Percentiles rank a stretch among this genome's conserved stretches.
Evolutionary conservation across 306 rosid genomes (phyloP).

Genomic region (Quillaja saponaria): DNA sequence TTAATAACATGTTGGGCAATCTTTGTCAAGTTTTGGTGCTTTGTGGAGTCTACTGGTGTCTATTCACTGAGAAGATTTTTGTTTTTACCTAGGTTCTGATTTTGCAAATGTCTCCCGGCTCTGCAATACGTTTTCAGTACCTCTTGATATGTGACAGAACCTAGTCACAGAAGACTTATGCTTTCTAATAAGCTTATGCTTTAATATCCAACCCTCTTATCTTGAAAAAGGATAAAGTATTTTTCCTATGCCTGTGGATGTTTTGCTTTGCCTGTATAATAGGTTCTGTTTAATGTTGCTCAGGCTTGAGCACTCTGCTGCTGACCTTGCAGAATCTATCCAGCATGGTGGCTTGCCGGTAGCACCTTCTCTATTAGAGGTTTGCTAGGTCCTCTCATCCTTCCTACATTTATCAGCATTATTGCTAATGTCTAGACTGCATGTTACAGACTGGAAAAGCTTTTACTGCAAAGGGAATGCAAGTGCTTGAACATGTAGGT

Average conservation of each 20-base stretch:
- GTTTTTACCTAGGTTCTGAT: no score
- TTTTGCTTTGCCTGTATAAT: background rate
- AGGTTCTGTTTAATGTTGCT: constrained; percentile 33
- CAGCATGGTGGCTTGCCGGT: constrained; percentile 66
- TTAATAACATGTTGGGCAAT: background rate
- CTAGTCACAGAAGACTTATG: background rate
- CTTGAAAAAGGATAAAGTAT: no score
- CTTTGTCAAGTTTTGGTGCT: constrained; percentile 2
- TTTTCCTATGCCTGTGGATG: no score
- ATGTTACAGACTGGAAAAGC: constrained; percentile 82
- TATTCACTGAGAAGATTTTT: no score
- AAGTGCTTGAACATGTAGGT: constrained; percentile 91
- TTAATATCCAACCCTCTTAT: no score
- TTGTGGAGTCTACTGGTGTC: background rate
- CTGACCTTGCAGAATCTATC: constrained; percentile 64
- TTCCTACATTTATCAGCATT: constrained; percentile 21
- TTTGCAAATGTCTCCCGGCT: no score
- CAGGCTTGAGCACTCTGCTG: constrained; percentile 93
- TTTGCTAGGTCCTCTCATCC: constrained; percentile 32
- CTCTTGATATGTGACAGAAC: constrained; percentile 16
- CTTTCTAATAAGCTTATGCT: no score
- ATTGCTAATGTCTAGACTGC: constrained; percentile 35
- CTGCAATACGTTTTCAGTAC: no score
- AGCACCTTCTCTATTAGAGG: constrained; percentile 89
- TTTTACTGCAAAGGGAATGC: constrained; percentile 94